Evolutionary conservation across 768 basidiomycete genomes (phyloP).

Genomic region (Auriscalpium microsporum): DNA sequence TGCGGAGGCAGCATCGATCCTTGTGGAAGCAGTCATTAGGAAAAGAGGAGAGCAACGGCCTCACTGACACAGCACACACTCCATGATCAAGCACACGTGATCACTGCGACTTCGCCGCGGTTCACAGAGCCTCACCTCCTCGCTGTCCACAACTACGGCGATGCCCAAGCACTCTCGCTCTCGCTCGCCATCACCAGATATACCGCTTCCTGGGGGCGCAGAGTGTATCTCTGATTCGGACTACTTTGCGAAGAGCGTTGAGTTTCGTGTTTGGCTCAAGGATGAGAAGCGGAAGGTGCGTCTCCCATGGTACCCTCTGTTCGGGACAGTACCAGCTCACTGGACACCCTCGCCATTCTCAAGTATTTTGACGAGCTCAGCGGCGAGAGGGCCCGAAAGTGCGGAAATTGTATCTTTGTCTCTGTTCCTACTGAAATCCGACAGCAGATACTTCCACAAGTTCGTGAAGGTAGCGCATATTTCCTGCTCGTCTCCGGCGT

Average conservation of each 20-base stretch:
- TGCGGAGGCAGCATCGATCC: no score
- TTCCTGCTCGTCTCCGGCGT: no score
- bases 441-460: constrained; percentile 77
- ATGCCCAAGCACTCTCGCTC: constrained; percentile 3
- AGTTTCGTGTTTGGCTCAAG: constrained; percentile 84
- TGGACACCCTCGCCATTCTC: background rate
- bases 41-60: no score
- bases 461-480: constrained; percentile 62
- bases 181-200: constrained; percentile 3
- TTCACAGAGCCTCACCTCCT: no score
- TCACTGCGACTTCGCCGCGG: no score
- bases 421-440: constrained; percentile 24
- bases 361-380: constrained; percentile 85
- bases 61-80: no score
- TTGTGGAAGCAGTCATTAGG: no score
- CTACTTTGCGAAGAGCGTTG: constrained; percentile 82
- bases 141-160: no score
- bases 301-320: constrained; percentile 13
- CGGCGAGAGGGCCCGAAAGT: constrained; percentile 75
- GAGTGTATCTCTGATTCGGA: constrained; percentile 71
- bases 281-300: constrained; percentile 55
- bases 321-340: background rate
- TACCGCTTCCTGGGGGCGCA: constrained; percentile 44
- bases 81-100: no score
- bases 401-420: constrained; percentile 19